Base-by-base conservation (phyloP, 1,284 basidiomycete genomes). In the Meripilus lineatus region DNA sequence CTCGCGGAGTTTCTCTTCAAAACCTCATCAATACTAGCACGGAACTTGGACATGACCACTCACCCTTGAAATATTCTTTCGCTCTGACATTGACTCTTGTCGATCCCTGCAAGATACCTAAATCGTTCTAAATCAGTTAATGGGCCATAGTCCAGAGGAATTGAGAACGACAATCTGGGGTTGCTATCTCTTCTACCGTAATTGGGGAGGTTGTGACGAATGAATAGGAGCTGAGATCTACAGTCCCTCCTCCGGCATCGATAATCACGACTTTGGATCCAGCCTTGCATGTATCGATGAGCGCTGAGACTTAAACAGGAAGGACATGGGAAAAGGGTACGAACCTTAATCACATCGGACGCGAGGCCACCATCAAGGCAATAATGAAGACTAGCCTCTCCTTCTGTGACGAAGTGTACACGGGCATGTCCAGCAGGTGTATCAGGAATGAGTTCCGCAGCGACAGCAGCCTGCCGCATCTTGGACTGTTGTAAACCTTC, bases 221-320 rank as follows among this genome's bases (percentile, higher is more conserved):
- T 5, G 32, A 4, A 15, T 68, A 68, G 17, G 62, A 55, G 25
- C 59, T 67, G 23, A 72, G 40, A 41, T 75, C 72, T 15, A 74
- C 55, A 1, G 71, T 75, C 44, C 70, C 72, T 23, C 71, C 70
- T n/a, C 75, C 74, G 8, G 74, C 73, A 49, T 76, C 74, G 14
- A 75, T 67, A n/a, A 75, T 57, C 36, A 72, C 57, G 5, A 75
- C 53, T 25, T 67, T 52, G 8, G 59, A 21, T 53, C 50, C 66
- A 68, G 22, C 32, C 13, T n/a, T 32, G 22, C 17, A 18, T 13
- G 42, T 18, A 10, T 30, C n/a, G n/a, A 14, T 5, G 20, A n/a
- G 28, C 18, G 34, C 10, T 36, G 8, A 10, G 17, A 17, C 10
- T 13, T 20, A 36, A 36, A 13, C 34, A 13, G 11, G 34, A 10